phyloP scores from a whole-genome alignment of 768 basidiomycete species.

The Trametopsis cervina region DNA sequence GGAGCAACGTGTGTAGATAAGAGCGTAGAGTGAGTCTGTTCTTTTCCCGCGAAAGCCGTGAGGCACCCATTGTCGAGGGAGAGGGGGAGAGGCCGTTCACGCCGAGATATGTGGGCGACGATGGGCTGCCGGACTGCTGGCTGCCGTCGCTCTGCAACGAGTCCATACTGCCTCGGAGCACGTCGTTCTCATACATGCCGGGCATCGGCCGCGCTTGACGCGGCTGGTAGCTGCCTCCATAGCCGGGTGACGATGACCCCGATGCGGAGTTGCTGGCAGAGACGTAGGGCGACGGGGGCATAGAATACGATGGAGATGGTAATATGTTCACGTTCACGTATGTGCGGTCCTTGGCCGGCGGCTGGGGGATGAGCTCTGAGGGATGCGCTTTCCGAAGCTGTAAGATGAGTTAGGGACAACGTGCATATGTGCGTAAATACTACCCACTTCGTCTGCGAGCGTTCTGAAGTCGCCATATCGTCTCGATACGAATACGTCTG shows the following conservation, averaged over 20 bases:
- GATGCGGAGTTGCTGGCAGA: conserved; percentile 1
- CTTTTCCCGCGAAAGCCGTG: conserved; percentile 79
- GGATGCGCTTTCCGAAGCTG: conserved; percentile 87
- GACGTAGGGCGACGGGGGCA: conserved; percentile 12
- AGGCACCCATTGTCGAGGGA: conserved; percentile 12
- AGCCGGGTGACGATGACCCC: not conserved
- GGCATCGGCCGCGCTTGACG: conserved; percentile 10
- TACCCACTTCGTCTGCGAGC: conserved; percentile 70
- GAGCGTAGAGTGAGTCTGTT: conserved; percentile 91
- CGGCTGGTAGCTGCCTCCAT: conserved; percentile 2
- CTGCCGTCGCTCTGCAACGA: conserved; percentile 16
- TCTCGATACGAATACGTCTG: conserved; percentile 83
- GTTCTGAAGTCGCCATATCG: conserved; percentile 95
- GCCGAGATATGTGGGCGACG: conserved; percentile 8
- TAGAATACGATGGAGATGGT: conserved; percentile 24
- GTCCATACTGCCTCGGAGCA: conserved; percentile 15
- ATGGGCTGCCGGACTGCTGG: conserved; percentile 12
- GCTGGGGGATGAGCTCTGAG: conserved; percentile 69
- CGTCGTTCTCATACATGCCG: conserved; percentile 8
- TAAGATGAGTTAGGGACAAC: conserved; percentile 2
- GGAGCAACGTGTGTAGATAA: conserved; percentile 79
- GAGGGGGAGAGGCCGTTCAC: too few species aligned
- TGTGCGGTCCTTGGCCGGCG: conserved; percentile 86
- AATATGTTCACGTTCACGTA: conserved; percentile 40
- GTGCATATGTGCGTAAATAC: not conserved